Evolutionary conservation across 2,329 filamentous ascomycete genomes (phyloP), one percentile per base, ranked within the genome.

Genomic region (Triangularia verruculosa): DNA sequence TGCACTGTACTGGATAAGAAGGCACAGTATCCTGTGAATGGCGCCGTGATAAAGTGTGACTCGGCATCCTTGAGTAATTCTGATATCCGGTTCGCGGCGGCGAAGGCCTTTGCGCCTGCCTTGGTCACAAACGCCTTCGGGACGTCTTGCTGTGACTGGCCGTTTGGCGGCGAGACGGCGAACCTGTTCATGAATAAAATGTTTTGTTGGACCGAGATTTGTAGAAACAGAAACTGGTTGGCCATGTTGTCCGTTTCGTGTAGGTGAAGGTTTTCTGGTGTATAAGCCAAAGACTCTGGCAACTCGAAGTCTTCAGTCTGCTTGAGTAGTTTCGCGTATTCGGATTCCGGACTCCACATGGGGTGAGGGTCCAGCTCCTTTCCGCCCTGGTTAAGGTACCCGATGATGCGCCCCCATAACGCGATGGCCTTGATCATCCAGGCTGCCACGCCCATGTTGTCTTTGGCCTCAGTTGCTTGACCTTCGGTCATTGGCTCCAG

Each of bases 1-100:
- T 98, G 95, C n/a, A 97, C 91, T 0, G 92, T 96, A 59, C 92
- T 95, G 1, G 94, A 93, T 22, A 93, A 87, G 74, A 97, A 98
- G 1, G 94, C 93, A 70, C 92, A 96, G 75, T 98, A 99, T 1
- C 95, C 94, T 1, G 93, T 91, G 74, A 98, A 98, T 0, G 95
- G 95, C 0, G 93, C 94, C 0, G 93, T 89, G 7, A 98, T 86
- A 64, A 90, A 87, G 73, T 94, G 88, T 12, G 90, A 85, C 71
- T 93, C 89, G 2, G 90, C 87, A 68, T 96, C 92, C 68, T 89
- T 88, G 57, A 98, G 85, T 54, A 98, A 80, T 28, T 89, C 86
- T 0, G 94, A 97, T 61, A 98, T 95, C 67, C 89, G 86, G 72
- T 92, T 93, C 3, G 95, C 95, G 6, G 94, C 91, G 56, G 89